Conservation (phyloP, 768 basidiomycete genomes). For the Auricularia cornea region DNA sequence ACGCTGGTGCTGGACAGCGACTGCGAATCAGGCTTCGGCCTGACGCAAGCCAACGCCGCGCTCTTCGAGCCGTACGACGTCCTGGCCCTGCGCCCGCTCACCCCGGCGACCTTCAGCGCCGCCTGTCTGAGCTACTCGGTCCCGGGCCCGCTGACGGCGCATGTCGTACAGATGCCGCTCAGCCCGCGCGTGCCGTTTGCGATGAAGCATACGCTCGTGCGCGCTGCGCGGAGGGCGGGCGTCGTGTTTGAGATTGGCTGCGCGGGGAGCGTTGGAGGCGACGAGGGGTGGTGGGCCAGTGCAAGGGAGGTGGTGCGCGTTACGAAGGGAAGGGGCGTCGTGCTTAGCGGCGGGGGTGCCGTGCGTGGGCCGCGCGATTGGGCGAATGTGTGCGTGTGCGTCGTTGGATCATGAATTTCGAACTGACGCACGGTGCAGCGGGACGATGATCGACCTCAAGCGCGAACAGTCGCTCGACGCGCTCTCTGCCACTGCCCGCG, state of each 20-base stretch:
- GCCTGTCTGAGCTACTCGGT: constrained; percentile 74
- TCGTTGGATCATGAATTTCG: background rate
- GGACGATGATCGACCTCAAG: constrained; percentile 56
- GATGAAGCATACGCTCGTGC: constrained; percentile 75
- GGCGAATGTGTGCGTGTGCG: constrained; percentile 62
- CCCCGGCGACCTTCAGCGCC: constrained; percentile 61
- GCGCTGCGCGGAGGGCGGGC: constrained; percentile 74
- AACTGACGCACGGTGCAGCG: constrained; percentile 32
- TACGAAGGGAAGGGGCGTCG: constrained; percentile 67
- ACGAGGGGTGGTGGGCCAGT: constrained; percentile 74
- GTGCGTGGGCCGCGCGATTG: constrained; percentile 66
- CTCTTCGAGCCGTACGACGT: constrained; percentile 65
- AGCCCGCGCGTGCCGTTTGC: constrained; percentile 74
- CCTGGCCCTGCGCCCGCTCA: constrained; percentile 67
- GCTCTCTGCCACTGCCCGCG: constrained; percentile 51
- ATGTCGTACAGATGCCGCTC: constrained; percentile 73
- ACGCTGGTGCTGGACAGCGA: constrained; percentile 77
- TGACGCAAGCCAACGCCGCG: constrained; percentile 65
- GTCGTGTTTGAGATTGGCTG: constrained; percentile 78
- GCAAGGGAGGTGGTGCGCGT: constrained; percentile 71
- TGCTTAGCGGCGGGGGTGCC: constrained; percentile 62
- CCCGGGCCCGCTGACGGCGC: constrained; percentile 68
- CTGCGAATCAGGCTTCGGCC: constrained; percentile 78
- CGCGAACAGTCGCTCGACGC: constrained; percentile 63
- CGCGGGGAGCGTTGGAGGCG: constrained; percentile 61